Evolutionary conservation across 1,284 basidiomycete genomes (phyloP), one percentile per base, ranked within the genome.

Genomic region (Fomitopsis palustris): DNA sequence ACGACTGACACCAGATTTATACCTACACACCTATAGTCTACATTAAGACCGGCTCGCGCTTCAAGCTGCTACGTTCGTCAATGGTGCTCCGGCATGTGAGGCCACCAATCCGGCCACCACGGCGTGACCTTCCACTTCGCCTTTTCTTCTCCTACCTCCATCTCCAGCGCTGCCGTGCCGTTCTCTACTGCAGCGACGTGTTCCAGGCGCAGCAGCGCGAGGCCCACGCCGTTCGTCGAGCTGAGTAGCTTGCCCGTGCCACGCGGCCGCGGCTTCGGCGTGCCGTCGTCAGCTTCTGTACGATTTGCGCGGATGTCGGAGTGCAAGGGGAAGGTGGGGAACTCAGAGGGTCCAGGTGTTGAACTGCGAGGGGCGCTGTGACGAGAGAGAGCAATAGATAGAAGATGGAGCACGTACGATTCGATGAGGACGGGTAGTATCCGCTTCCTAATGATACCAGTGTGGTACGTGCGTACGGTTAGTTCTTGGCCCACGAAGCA

Each of bases 401-500:
- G 3, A n/a, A 10, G 31, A 35, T 10, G 17, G 4, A 9, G 2
- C 10, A 35, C 49, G n/a, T 31, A 52, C 49, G 49, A 16, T n/a
- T 52, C 49, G 21, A 92, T 73, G 6, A 79, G 69, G 1, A 98
- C 83, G 2, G 96, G 95, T 8, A 96, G 76, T 51, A 96, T 90
- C 19, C 97, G 87, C 75, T 99, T 99, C 59, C 97, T 82, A 27
- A 98, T 81, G 16, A 92, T 84, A 7, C 97, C 97, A 1, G 92
- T 98, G 71, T 98, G 95, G 72, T 97, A 96, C 23, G 96, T 98
- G 31, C 97, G 85, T 2, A 98, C 96, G 0, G 96, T 98, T 42
- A 99, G 78, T 69, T 99, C 97, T 78, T 99, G 97, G 3, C 97
- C 97, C 1, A 99, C 88, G 70, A 98, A 99, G 73, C 97, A 99